A percentile compares a stretch with the other conserved stretches of the same genome.
Conservation (phyloP, 2,329 filamentous ascomycete species). For the Beauveria pseudobassiana region DNA sequence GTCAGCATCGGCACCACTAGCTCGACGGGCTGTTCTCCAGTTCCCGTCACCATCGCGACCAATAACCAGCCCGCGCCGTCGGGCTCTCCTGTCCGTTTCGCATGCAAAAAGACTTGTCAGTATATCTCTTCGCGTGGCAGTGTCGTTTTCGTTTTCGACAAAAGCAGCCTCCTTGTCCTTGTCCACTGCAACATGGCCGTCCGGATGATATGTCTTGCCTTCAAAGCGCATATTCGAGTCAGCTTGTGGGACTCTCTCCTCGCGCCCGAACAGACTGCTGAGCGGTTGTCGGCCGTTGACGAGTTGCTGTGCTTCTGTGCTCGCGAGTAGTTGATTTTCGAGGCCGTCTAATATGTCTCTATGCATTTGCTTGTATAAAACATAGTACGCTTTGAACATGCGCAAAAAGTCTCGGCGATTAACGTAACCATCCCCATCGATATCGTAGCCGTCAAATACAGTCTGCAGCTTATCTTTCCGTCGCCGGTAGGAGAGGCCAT, state of each 20-base stretch:
- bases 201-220: constrained; percentile 56
- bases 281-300: constrained; percentile 68
- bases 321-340: constrained; percentile 70
- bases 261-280: constrained; percentile 66
- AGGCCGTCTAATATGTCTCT: constrained; percentile 72
- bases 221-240: constrained; percentile 51
- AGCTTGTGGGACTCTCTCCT: constrained; percentile 58
- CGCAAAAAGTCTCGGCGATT: constrained; percentile 80
- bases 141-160: constrained; percentile 53
- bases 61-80: constrained; percentile 20
- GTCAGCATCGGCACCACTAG: constrained; percentile 25
- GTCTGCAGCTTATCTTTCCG: constrained; percentile 61
- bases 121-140: constrained; percentile 52
- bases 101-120: constrained; percentile 46
- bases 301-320: constrained; percentile 68
- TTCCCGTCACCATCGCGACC: constrained; percentile 27
- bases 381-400: constrained; percentile 88
- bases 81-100: constrained; percentile 23
- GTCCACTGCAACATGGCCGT: constrained; percentile 57
- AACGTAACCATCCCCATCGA: constrained; percentile 81
- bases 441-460: constrained; percentile 84
- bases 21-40: constrained; percentile 26
- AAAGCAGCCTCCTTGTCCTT: constrained; percentile 51
- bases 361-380: constrained; percentile 82
- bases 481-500: constrained; percentile 66